These are phyloP conservation scores for Cyphellophora europaea DNA, from an alignment of 2,329 filamentous ascomycete genomes.

Conservation along the genomic window DNA sequence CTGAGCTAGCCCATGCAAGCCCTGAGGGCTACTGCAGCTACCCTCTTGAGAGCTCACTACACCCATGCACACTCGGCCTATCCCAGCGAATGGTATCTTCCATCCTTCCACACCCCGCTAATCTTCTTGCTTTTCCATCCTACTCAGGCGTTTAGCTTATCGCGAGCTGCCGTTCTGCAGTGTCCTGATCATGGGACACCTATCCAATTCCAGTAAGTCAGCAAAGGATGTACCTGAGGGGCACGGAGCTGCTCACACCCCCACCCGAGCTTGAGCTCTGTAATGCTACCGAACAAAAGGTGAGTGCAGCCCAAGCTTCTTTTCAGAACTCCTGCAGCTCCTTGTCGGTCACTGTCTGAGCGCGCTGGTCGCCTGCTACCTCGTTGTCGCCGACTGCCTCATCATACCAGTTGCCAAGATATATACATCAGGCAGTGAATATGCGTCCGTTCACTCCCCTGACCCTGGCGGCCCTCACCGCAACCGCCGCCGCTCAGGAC, in stretches of 20 bases:
- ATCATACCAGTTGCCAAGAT: no score
- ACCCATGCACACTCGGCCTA: neutral
- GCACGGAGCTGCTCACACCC: neutral
- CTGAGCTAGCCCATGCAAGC: neutral
- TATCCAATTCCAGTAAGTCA: neutral
- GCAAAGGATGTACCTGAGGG: neutral
- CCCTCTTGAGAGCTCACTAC: neutral
- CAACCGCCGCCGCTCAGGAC: constrained; percentile 10
- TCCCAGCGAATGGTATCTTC: neutral
- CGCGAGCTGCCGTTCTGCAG: neutral
- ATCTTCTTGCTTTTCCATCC: no score
- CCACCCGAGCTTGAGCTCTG: neutral
- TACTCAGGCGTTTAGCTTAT: neutral
- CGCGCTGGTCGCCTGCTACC: neutral
- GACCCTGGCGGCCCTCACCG: constrained; percentile 5
- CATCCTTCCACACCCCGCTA: no score
- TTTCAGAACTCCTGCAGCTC: no score
- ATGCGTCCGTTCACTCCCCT: constrained; percentile 1
- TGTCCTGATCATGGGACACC: neutral
- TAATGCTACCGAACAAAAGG: no score
- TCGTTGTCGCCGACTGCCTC: no score
- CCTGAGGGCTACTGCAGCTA: neutral
- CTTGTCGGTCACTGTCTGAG: no score
- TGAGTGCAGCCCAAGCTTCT: no score
- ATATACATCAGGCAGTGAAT: neutral